Evolutionary conservation across 2,329 filamentous ascomycete genomes (phyloP), one percentile per base, ranked within the genome.

Genomic region (Lizonia empirigonia): DNA sequence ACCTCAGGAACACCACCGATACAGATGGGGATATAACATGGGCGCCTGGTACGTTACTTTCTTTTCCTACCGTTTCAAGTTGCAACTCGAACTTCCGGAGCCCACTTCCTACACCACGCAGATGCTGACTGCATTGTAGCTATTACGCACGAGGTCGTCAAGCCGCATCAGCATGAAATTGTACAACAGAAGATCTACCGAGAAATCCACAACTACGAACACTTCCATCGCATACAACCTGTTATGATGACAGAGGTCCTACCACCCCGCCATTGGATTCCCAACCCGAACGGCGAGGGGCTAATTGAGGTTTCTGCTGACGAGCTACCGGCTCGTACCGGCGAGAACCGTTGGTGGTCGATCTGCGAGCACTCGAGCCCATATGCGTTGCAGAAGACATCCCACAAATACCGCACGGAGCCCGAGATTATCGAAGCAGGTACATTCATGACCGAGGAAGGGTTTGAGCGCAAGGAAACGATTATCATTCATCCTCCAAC

Each of bases 201-300:
- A 29, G 81, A 83, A 52, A 80, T 82, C 26, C 81, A 84, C 67
- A 78, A 77, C 26, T 75, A 83, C 62, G 76, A 82, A 54, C 65
- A 80, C 27, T 78, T 77, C 56, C 80, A 83, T 52, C 77, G 78
- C 20, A 71, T 81, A 20, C 76, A 80, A n/a, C 81, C 81, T 3
- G 74, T 84, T 18, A 72, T 78, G 22, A 78, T 83, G 44, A 76
- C 79, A 10, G 77, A 83, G 60, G 74, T 83, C 8, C 71, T 83
- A 1, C 80, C 81, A 2, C 69, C 81, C 1, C 76, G 78, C 9
- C 81, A 84, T 62, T 83, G 80, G 65, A 69, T 79, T 2, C 76
- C 73, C 4, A 58, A 68, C 13, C 60, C 70, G 3, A 62, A 68
- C 2, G 59, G 65, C 0, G 55, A 69, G 7, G 69, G 69, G 1